phyloP scores from a whole-genome alignment of 129 eudicot genomes.

The Saposhnikovia divaricata region DNA sequence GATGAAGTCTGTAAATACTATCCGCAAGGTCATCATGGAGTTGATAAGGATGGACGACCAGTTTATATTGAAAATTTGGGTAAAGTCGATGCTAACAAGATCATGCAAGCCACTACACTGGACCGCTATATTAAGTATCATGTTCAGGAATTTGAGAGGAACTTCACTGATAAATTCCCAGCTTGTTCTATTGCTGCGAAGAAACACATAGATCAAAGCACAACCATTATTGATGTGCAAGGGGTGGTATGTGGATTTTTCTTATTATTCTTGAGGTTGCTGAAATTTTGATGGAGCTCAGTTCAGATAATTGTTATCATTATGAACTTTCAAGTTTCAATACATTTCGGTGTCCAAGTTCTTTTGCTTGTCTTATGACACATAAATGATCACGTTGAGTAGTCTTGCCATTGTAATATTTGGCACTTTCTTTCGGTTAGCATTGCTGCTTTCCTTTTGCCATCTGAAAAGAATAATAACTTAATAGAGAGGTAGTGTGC shows the following conservation, averaged over 20 bases:
- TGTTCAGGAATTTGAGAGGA: slow-evolving; percentile 88
- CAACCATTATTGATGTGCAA: slow-evolving; percentile 90
- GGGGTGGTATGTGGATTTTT: slow-evolving; percentile 74
- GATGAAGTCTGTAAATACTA: slow-evolving; percentile 71
- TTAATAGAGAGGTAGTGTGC: background rate
- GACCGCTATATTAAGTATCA: slow-evolving; percentile 82
- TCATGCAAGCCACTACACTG: slow-evolving; percentile 81
- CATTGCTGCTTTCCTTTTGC: background rate
- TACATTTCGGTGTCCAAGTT: background rate
- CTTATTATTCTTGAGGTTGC: background rate
- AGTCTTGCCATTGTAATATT: background rate
- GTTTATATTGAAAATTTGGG: slow-evolving; percentile 86
- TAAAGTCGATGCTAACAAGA: slow-evolving; percentile 74
- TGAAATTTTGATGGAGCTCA: background rate
- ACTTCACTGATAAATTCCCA: slow-evolving; percentile 69
- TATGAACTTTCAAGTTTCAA: background rate
- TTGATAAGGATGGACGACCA: slow-evolving; percentile 87
- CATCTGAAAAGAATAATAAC: background rate
- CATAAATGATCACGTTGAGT: background rate
- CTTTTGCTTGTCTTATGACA: background rate
- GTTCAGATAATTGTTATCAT: background rate
- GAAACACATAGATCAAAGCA: slow-evolving; percentile 87
- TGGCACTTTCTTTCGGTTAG: background rate
- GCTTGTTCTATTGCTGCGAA: slow-evolving; percentile 90
- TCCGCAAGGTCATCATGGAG: slow-evolving; percentile 98